Base-by-base conservation (phyloP, 192 early-diverging fungal species). In the Physocladia obscura region DNA sequence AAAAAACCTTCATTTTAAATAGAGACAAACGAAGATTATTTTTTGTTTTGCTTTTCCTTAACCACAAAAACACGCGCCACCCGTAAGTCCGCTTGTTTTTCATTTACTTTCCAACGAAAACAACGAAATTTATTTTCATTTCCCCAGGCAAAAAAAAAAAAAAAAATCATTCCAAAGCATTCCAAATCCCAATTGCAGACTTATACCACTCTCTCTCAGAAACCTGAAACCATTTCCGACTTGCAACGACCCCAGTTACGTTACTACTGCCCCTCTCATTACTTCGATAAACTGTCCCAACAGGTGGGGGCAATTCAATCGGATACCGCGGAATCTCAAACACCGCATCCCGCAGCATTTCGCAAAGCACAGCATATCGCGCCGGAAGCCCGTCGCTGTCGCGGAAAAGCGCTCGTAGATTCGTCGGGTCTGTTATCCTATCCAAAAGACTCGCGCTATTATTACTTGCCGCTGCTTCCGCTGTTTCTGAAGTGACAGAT, bases 191-290 rank as follows among this genome's bases (percentile, higher is more conserved):
- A 30, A 51, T 34, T 8, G 58, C 69, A 30, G 21, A 22, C 17
- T 62, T 49, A 15, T 47, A 48, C 69, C 69, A 71, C 58, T 71
- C 69, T 34, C 47, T 19, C 36, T 71, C 69, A n/a, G 39, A 31
- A 5, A 62, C 49, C 24, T 71, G 69, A 37, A 71, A 71, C 69
- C 69, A 50, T 27, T 61, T 71, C 39, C 22, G 21, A 34, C 64
- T 38, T 2, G n/a, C 37, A 44, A 6, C 60, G 29, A 1, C 26
- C 2, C 32, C 60, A 21, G 60, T 44, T 2, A 36, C 36, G 39
- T 17, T 1, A 2, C 21, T 15, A 3, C 21, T 21, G 22, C 29
- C 50, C 1, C 17, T 19, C 1, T 32, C 30, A 21, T 8, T 30
- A 31, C 64, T 67, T n/a, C 38, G 26, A 27, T 30, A 50, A 6